Evolutionary conservation across 371 early-diverging fungal species (phyloP), one percentile per base, ranked within the genome.

Genomic region (Mortierella sp.): DNA sequence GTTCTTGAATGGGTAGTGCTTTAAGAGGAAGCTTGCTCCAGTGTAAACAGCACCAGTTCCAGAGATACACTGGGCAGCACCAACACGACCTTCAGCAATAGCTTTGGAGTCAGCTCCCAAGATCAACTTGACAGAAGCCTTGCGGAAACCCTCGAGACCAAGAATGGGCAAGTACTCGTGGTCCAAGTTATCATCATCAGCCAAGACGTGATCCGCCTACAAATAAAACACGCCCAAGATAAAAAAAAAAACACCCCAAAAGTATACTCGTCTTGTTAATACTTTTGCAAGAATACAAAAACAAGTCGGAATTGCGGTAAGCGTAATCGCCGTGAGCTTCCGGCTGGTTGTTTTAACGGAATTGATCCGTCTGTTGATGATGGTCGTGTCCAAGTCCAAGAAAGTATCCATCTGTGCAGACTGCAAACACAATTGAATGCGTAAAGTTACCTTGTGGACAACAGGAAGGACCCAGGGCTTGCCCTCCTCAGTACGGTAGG

Each of bases 391-490:
- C n/a, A n/a, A n/a, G n/a, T n/a, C n/a, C n/a, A n/a, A n/a, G n/a
- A n/a, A n/a, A n/a, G n/a, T n/a, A n/a, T n/a, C n/a, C n/a, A n/a
- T n/a, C n/a, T n/a, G n/a, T n/a, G n/a, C n/a, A n/a, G n/a, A n/a
- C n/a, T n/a, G n/a, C n/a, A n/a, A n/a, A n/a, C n/a, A n/a, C n/a
- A n/a, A n/a, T n/a, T n/a, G n/a, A n/a, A n/a, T n/a, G n/a, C n/a
- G n/a, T n/a, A n/a, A n/a, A n/a, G 34, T 61, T 83, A 93, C 96
- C 92, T 96, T 96, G 62, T 87, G 86, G 22, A 98, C 98, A 22
- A 96, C 97, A 22, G 97, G 97, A 32, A 98, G 89, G 4, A 97
- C 90, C 93, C 96, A 97, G 13, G 99, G 98, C 85, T 96, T 94
- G 64, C 96, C 95, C 22, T 92, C 85, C 66, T 97, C 92, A 66